Conservation (phyloP, 2,329 filamentous ascomycete genomes). For the Penicillium carneum region DNA sequence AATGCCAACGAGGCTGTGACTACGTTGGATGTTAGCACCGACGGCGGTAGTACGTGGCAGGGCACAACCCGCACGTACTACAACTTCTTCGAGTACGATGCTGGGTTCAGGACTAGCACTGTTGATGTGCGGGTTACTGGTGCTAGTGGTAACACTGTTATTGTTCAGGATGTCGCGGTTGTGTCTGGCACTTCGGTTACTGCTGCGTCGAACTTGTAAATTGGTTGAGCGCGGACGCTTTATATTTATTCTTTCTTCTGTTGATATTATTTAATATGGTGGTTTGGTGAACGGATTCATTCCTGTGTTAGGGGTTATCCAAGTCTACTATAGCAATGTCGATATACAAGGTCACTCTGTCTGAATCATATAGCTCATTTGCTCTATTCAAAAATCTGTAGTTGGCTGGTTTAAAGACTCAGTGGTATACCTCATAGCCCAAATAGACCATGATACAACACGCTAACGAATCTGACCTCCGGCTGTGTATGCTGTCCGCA, state of each 20-base stretch:
- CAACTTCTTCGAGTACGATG: conserved; percentile 68
- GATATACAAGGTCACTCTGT: not conserved
- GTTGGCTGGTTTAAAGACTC: not conserved
- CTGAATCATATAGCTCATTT: not conserved
- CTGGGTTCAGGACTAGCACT: conserved; percentile 62
- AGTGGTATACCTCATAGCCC: not conserved
- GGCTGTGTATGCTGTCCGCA: not conserved
- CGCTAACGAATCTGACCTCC: not conserved
- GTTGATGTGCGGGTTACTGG: conserved; percentile 66
- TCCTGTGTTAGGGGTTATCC: not conserved
- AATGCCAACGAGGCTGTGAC: conserved; percentile 66
- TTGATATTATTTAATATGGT: not conserved
- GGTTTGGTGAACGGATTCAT: not conserved
- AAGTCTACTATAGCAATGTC: conserved; percentile 4
- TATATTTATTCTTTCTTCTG: not conserved
- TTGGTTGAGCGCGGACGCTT: not conserved
- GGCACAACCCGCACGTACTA: conserved; percentile 62
- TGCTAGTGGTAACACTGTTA: conserved; percentile 59
- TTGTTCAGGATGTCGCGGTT: conserved; percentile 59
- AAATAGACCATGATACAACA: not conserved
- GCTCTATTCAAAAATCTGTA: conserved; percentile 1
- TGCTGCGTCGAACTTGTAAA: conserved; percentile 38
- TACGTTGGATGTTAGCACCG: conserved; percentile 66
- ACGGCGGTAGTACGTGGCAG: conserved; percentile 67
- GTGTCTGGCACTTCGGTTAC: conserved; percentile 30